A percentile compares a stretch with the other conserved stretches of the same genome.
Evolutionary conservation across 2,329 filamentous ascomycete genomes (phyloP).

Genomic region (Colletotrichum musicola): DNA sequence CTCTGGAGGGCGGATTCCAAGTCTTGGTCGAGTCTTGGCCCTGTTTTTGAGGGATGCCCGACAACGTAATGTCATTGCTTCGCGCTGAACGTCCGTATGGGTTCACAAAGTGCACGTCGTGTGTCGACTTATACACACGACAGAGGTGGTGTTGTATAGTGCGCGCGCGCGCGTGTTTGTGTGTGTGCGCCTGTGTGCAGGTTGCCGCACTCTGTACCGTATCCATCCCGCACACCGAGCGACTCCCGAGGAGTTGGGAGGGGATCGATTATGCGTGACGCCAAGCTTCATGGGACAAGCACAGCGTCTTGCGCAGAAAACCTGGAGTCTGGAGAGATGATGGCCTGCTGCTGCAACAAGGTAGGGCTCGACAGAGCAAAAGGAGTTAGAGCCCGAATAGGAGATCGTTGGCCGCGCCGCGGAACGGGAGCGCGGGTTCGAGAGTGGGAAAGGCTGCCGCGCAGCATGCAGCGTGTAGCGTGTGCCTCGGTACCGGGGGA

Average conservation of each 20-base stretch:
- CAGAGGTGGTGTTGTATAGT: not conserved
- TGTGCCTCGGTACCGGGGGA: slow-evolving; percentile 35
- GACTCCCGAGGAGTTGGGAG: slow-evolving; percentile 17
- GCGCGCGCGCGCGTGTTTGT: not conserved
- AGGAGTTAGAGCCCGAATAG: slow-evolving; percentile 35
- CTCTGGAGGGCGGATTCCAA: slow-evolving; percentile 22
- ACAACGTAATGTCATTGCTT: slow-evolving; percentile 7
- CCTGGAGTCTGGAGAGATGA: slow-evolving; percentile 32
- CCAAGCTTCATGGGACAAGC: slow-evolving; percentile 18
- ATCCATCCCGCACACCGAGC: slow-evolving; percentile 15
- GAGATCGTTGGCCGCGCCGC: slow-evolving; percentile 30
- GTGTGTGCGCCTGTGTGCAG: not conserved
- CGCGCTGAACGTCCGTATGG: not conserved
- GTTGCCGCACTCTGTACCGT: not conserved
- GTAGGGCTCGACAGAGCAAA: slow-evolving; percentile 16
- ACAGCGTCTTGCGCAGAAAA: slow-evolving; percentile 31
- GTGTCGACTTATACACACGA: not conserved
- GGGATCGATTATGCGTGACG: slow-evolving; percentile 20
- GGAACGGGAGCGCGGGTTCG: slow-evolving; percentile 34
- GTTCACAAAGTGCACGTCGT: not conserved
- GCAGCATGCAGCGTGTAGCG: not conserved
- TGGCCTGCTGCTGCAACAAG: slow-evolving; percentile 12
- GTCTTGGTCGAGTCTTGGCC: slow-evolving; percentile 22
- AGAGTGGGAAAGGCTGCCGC: slow-evolving; percentile 2
- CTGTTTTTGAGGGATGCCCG: slow-evolving; percentile 8